Evolutionary conservation across 139 green algal genomes (phyloP).

Genomic region (Tetradesmus lagerheimii): DNA sequence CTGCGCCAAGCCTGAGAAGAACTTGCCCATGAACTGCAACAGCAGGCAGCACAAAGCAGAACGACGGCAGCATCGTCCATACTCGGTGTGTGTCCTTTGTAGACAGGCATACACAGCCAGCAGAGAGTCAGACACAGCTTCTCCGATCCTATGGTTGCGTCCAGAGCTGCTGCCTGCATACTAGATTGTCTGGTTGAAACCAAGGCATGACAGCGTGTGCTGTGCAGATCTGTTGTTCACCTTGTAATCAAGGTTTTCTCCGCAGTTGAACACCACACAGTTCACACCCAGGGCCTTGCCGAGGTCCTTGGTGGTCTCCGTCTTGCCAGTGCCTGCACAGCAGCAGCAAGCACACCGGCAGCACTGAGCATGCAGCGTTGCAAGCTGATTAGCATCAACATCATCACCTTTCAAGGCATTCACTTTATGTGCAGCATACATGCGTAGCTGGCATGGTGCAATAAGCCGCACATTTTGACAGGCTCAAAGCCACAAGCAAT

Average conservation of each 20-base stretch:
- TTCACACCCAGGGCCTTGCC: slow-evolving; percentile 89
- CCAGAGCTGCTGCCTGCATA: too few relatives aligned
- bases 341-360: not conserved
- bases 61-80: too few relatives aligned
- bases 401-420: not conserved
- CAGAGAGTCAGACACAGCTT: too few relatives aligned
- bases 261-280: slow-evolving; percentile 95
- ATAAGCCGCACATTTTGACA: too few relatives aligned
- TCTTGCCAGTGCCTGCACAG: slow-evolving; percentile 82
- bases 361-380: not conserved
- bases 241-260: slow-evolving; percentile 91
- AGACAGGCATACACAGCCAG: too few relatives aligned
- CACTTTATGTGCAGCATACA: too few relatives aligned
- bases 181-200: too few relatives aligned
- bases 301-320: slow-evolving; percentile 93
- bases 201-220: too few relatives aligned
- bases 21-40: slow-evolving; percentile 88
- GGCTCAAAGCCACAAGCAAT: not conserved
- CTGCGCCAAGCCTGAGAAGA: slow-evolving; percentile 88
- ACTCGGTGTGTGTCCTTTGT: too few relatives aligned
- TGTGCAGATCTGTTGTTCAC: not conserved
- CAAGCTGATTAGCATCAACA: not conserved
- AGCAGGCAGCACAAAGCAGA: slow-evolving; percentile 1
- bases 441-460: too few relatives aligned
- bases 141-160: too few relatives aligned